Evolutionary conservation across 169 alveolate species (phyloP).

Genomic region (Plasmodium inui): DNA sequence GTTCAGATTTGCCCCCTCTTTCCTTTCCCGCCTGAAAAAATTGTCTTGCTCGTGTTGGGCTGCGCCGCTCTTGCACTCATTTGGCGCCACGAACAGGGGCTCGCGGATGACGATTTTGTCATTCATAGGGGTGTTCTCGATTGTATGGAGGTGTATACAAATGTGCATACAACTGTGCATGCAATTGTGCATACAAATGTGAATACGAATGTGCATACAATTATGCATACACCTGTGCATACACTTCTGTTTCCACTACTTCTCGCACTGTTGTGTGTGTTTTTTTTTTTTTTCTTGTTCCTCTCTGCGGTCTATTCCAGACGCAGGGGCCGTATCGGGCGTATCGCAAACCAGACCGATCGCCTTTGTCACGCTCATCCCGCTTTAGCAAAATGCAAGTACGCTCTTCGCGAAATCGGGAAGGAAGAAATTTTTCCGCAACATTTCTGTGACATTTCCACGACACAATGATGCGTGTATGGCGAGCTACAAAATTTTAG

Average conservation of each 20-base stretch:
- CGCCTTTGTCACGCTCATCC: neutral
- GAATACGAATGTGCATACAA: neutral
- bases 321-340: neutral
- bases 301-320: neutral
- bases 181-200: neutral
- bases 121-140: slow-evolving; percentile 10
- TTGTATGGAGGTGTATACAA: neutral
- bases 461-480: neutral
- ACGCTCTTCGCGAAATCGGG: neutral
- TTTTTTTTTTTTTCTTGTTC: neutral
- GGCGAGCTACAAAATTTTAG: neutral
- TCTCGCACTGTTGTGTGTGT: neutral
- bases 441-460: too few species aligned
- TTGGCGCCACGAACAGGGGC: slow-evolving; percentile 53
- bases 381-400: neutral
- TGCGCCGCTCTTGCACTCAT: slow-evolving; percentile 52
- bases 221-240: neutral
- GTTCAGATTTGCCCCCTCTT: slow-evolving; percentile 23
- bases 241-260: neutral
- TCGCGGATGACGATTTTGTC: slow-evolving; percentile 61
- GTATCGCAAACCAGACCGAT: neutral
- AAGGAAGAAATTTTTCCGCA: neutral
- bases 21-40: slow-evolving; percentile 8
- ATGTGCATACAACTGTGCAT: neutral
- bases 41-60: slow-evolving; percentile 58